Conservation (phyloP, 306 rosid genomes). For the Bauhinia variegata region DNA sequence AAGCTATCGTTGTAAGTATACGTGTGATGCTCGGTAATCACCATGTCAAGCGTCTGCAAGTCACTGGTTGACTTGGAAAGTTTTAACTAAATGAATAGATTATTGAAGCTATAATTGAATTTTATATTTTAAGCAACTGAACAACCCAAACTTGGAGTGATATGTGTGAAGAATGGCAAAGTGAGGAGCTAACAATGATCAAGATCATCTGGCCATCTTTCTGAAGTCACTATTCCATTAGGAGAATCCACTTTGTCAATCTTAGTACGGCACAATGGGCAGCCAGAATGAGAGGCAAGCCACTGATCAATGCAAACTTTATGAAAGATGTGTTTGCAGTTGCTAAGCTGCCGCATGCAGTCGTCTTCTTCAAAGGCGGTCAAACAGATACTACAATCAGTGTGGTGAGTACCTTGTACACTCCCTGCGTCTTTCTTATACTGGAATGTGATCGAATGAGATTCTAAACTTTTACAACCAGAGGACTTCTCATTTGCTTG, state of each 20-base stretch:
- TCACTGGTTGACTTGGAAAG: neutral
- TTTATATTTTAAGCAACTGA: neutral
- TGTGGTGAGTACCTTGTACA: slow-evolving; percentile 29
- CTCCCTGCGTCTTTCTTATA: slow-evolving; percentile 31
- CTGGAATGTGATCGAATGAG: slow-evolving; percentile 39
- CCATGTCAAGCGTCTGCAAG: neutral
- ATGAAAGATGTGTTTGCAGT: slow-evolving; percentile 48
- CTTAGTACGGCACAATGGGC: slow-evolving; percentile 49
- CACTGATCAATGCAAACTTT: slow-evolving; percentile 48
- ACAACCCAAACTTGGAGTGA: no score
- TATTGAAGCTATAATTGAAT: slow-evolving; percentile 15
- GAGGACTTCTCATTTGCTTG: slow-evolving; percentile 29
- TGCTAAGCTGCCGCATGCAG: slow-evolving; percentile 41
- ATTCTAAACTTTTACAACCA: slow-evolving; percentile 41
- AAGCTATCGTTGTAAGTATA: slow-evolving; percentile 13
- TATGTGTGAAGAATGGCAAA: neutral
- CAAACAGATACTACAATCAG: slow-evolving; percentile 49
- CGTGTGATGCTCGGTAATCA: neutral
- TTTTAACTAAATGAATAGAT: neutral
- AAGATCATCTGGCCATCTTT: slow-evolving; percentile 23
- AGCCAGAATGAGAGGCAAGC: slow-evolving; percentile 46
- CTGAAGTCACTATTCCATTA: slow-evolving; percentile 3
- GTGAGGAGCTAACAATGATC: slow-evolving; percentile 25
- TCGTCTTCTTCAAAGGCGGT: slow-evolving; percentile 43
- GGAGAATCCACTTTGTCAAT: slow-evolving; percentile 35